Base-by-base conservation (phyloP, 1,284 basidiomycete genomes). In the Apiotrichum akiyoshidainum region DNA sequence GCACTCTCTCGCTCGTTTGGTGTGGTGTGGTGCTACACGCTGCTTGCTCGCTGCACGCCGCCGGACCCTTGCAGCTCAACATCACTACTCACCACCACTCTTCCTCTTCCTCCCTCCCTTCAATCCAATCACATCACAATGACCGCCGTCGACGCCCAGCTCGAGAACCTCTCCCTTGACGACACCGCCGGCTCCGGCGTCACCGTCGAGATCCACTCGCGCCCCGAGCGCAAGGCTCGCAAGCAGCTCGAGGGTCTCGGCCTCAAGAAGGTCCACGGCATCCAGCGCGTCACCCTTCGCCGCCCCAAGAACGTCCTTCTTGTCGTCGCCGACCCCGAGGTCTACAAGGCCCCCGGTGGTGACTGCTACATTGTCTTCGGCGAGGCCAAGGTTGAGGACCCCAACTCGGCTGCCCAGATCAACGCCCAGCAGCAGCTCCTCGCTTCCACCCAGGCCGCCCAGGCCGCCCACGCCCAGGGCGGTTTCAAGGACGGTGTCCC, bases 311-410 rank as follows among this genome's bases (percentile, higher is more conserved):
- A 95, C 77, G 91, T 93, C 65, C 86, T 99, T 62, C 90, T 97
- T 78, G 94, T 98, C 64, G 86, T 99, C 70, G 85, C 90, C 62
- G 83, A 88, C 60, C 95, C 96, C 54, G 95, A 99, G 69, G 95
- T 99, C 55, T 99, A 92, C 87, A 98, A 97, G 83, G 93, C 92
- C 54, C 87, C 90, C 53, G 91, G 90, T 80, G 93, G 91, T 72
- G 96, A 99, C 80, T 92, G 89, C 80, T 98, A 99, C 84, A 92
- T 99, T 76, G 92, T 99, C 66, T 99, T 98, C 71, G 95, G 95
- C 69, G 95, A 99, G 83, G 93, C 92, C 68, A 96, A 94, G 88
- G 86, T 91, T 68, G 93, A 97, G 81, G 93, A 97, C 79, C 90
- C 90, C 83, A 88, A 87, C 79, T 84, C 87, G 50, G 86, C 89